Conservation (phyloP, 306 rosid species). For the Corylus americana region DNA sequence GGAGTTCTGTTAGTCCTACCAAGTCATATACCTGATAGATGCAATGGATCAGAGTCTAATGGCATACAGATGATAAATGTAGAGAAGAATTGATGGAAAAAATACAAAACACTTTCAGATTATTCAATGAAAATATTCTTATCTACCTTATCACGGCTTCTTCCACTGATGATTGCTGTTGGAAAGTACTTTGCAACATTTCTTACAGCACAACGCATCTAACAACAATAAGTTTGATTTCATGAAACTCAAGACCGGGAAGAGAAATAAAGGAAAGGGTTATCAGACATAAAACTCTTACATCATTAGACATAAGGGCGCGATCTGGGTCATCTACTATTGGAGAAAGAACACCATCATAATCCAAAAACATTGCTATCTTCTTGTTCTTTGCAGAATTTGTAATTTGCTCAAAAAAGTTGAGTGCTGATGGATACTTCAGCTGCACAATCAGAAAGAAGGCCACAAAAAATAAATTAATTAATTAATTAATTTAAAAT, state of each 20-base stretch:
- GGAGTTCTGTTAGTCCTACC: conserved; percentile 89
- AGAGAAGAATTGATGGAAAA: background rate
- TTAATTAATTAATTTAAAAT: no score
- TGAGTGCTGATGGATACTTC: conserved; percentile 82
- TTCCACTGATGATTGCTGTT: conserved; percentile 87
- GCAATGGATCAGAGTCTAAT: conserved; percentile 9
- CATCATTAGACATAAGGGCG: conserved; percentile 74
- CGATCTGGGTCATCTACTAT: conserved; percentile 89
- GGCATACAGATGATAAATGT: background rate
- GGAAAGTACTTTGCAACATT: conserved; percentile 66
- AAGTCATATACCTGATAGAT: conserved; percentile 73
- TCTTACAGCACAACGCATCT: conserved; percentile 82
- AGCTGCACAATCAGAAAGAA: conserved; percentile 41
- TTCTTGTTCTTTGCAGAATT: conserved; percentile 59
- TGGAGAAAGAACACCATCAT: conserved; percentile 95
- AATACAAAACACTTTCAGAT: background rate
- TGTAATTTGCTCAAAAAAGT: conserved; percentile 52
- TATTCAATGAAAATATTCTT: background rate
- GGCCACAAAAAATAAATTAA: background rate
- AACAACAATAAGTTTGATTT: conserved; percentile 17
- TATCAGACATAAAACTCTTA: conserved; percentile 33
- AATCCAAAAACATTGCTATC: conserved; percentile 83
- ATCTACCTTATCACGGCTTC: conserved; percentile 82
- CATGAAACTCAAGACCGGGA: background rate
- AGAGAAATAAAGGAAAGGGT: background rate